Evolutionary conservation across 2,329 filamentous ascomycete species (phyloP), one percentile per base, ranked within the genome.

Genomic region (Curvularia verruculosa): DNA sequence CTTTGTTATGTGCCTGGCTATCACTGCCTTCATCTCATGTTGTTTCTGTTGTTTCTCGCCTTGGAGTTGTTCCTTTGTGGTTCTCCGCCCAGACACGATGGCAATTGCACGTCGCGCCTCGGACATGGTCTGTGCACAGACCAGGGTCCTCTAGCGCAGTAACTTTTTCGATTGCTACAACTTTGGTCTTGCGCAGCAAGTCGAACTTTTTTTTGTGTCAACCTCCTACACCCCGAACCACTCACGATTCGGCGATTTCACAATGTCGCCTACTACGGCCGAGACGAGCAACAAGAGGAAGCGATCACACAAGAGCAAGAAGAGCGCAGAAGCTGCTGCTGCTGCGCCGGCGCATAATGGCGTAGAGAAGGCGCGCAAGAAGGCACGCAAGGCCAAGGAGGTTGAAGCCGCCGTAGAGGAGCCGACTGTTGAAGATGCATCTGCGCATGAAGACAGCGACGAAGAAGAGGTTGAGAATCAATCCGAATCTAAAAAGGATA

Each of bases 201-300:
- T 48, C 37, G 49, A 56, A 56, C 49, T 56, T 56, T 43, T 45
- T 45, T 56, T 52, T 43, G 43, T 45, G 29, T 43, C 44, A 29
- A 29, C 48, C n/a, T 31, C 48, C 44, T 23, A 36, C 44, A 48
- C 12, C 13, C 9, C 29, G 36, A 37, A 21, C 49, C 21, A 43
- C 54, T 5, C 49, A 48, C 47, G 13, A 26, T 24, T 43, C 26
- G 40, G 40, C 43, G 43, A 60, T 40, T 50, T 19, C 63, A 73
- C 59, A 26, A 78, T 78, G 74, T 72, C 74, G 45, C 61, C 74
- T 56, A 63, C 70, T 52, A 77, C 78, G 52, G 68, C 77, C 44
- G 74, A 78, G 23, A 71, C 74, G 51, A 52, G 50, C 8, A 80
- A 78, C 56, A 82, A 82, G 71, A 77, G 79, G 50, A 82, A 82